A percentile compares a stretch with the other conserved stretches of the same genome.
phyloP scores from a whole-genome alignment of 176 grass and related monocot genomes.

The Phyllostachys edulis region DNA sequence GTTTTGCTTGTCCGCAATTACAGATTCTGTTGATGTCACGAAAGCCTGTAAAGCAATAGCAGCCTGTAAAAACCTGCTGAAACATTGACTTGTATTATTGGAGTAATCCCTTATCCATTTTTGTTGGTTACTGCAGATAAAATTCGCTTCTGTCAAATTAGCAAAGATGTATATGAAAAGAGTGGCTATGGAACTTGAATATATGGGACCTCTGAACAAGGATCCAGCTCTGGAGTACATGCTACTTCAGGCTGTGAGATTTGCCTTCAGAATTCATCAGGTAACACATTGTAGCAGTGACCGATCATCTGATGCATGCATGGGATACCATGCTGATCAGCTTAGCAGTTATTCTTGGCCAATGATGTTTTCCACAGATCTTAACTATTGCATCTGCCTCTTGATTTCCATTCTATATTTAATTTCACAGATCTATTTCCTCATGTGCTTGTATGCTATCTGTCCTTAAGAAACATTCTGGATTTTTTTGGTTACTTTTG shows the following conservation, averaged over 20 bases:
- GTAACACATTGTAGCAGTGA: constrained; percentile 37
- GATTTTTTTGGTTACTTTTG: not conserved
- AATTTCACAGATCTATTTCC: not conserved
- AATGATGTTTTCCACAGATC: not conserved
- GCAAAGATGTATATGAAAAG: constrained; percentile 97
- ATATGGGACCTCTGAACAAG: constrained; percentile 87
- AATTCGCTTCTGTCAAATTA: constrained; percentile 94
- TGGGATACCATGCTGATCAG: not conserved
- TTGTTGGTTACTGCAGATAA: constrained; percentile 60
- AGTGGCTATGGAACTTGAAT: constrained; percentile 88
- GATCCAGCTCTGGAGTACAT: constrained; percentile 96
- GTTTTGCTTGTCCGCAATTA: not conserved
- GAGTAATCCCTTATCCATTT: not conserved
- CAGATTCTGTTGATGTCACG: not conserved
- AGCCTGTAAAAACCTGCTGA: not conserved
- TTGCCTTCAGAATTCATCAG: constrained; percentile 99
- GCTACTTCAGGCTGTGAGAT: constrained; percentile 96
- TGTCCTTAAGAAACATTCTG: not conserved
- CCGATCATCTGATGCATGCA: not conserved
- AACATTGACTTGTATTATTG: not conserved
- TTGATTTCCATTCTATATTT: not conserved
- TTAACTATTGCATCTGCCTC: not conserved
- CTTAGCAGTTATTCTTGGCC: not conserved
- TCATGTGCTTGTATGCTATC: not conserved
- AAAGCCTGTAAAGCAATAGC: not conserved